Base-by-base conservation (phyloP, 1,139 yeast species). In the Saccharomyces pastorianus region DNA sequence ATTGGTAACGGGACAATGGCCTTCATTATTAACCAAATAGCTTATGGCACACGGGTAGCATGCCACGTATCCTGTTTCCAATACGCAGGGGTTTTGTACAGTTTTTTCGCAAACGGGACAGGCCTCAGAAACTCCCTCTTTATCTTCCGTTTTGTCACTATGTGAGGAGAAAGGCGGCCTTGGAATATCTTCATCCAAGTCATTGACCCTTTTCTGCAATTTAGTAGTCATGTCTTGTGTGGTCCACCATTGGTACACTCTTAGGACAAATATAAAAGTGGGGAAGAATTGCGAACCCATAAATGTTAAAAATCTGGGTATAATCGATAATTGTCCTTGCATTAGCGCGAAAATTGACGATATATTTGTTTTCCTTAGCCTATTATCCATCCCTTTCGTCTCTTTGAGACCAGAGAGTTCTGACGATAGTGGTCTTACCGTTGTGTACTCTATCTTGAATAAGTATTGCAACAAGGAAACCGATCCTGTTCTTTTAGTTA, bases 231-330 rank as follows among this genome's bases (percentile, higher is more conserved):
- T 80, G 59, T 87, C 89, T 17, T 91, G 83, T 48, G 88, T 81
- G 58, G 85, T 84, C 96, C 96, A 91, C 98, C 98, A 91, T 69
- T 93, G 98, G 52, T 90, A 77, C 62, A 93, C 89, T 70, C 38
- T 32, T 17, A 32, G 38, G 6, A 32, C 8, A 17, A 32, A 32
- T 32, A 32, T 32, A n/a, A 32, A 76, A 0, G 87, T 78, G 0
- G 98, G 98, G 72, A 93, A 82, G 32, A 87, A 75, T 7, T 71
- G 71, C 1, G 74, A 70, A 28, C 80, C 71, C 1, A 76, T 53
- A 14, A 75, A 66, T 41, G 77, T 71, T 4, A 57, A 76, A 1
- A 73, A 51, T 46, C 65, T 71, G 70, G 78, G 73, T 1, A 78
- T 53, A 2, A 84, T 85, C 26, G 61, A 63, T 4, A 77, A 67